Base-by-base conservation (phyloP, 2,329 filamentous ascomycete species). In the Talaromyces amestolkiae region DNA sequence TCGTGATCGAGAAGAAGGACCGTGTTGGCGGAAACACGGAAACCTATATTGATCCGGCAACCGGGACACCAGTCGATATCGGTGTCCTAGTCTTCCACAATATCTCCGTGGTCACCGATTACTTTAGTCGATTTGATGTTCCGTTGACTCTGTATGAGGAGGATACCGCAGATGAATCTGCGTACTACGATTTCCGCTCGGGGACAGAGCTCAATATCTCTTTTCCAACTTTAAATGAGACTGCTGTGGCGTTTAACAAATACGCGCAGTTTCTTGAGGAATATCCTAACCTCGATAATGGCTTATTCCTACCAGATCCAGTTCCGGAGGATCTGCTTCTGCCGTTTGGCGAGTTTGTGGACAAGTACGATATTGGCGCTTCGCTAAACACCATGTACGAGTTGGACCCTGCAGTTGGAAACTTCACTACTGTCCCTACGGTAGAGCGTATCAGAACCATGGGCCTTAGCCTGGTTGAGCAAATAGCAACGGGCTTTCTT, bases 401-500 rank as follows among this genome's bases (percentile, higher is more conserved):
- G 5, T 33, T 59, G 24, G 56, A 59, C 17, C 56, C 56, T 33
- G 56, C 56, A 11, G 56, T 59, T 24, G 56, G 56, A 1, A 51
- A 51, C n/a, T 49, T 61, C 15, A 61, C 58, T 0, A 61, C 58
- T 1, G 58, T 61, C 9, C 45, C 58, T 15, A 61, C 58, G 5
- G 43, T 49, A 27, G 58, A 61, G 22, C 58, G 58, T 8, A 61
- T 61, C 1, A 47, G 58, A 22, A 74, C 65, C 69, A 74, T 72
- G 71, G 10, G 73, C 70, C n/a, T 68, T 7, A 47, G 56, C 8
- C 77, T 81, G 67, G 70, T 75, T 1, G 70, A 74, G 17, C 73
- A 72, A 2, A 71, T 81, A 22, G 69, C 73, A 47, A 74, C 71
- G 9, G 68, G 66, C 3, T 70, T 72, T 35, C 66, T 73, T 8